Evolutionary conservation across 2,329 filamentous ascomycete species (phyloP), one percentile per base, ranked within the genome.

Genomic region (Pseudogymnoascus sp.): DNA sequence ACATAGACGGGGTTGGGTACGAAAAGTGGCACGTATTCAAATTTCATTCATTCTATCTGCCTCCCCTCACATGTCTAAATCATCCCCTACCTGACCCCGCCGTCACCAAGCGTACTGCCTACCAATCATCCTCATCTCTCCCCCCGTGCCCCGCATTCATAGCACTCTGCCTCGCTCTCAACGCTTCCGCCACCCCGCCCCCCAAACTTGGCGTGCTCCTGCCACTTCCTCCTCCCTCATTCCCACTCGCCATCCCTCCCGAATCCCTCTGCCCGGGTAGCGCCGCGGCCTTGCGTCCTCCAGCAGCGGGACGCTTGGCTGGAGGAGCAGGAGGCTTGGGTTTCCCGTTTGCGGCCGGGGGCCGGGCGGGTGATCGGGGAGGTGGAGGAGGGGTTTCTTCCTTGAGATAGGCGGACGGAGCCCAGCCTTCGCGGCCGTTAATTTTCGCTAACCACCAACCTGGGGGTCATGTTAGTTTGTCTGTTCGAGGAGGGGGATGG

Each of bases 361-460:
- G 62, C 63, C 78, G 78, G 43, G 76, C 75, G 3, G 74, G 74
- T 2, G 87, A 82, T 1, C 88, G 85, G 1, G 89, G 85, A 8
- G 88, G 87, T 12, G 90, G 87, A 5, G 85, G 82, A 6, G 84
- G 78, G 23, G 82, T 83, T 72, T 89, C 83, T 76, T 97, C 93
- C 76, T 97, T 89, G 7, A 99, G 88, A 71, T 99, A 99, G 18
- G 93, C 91, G 18, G 93, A 90, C 0, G 95, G 95, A 2, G 95
- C 86, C 95, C 95, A 99, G 60, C 92, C 95, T 75, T 95, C 91
- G n/a, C 85, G 84, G 4, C 69, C 69, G 5, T 68, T 77, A 65
- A 88, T 90, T 79, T 91, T 93, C 66, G 88, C 95, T 55, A 97
- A 81, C 93, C 93, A 97, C 95, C 95, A 99, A 61, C 95, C 93